Percentiles rank a stretch among this genome's conserved stretches.
Evolutionary conservation across 495 filamentous ascomycete genomes (phyloP).

Genomic region (Neurospora intermedia): DNA sequence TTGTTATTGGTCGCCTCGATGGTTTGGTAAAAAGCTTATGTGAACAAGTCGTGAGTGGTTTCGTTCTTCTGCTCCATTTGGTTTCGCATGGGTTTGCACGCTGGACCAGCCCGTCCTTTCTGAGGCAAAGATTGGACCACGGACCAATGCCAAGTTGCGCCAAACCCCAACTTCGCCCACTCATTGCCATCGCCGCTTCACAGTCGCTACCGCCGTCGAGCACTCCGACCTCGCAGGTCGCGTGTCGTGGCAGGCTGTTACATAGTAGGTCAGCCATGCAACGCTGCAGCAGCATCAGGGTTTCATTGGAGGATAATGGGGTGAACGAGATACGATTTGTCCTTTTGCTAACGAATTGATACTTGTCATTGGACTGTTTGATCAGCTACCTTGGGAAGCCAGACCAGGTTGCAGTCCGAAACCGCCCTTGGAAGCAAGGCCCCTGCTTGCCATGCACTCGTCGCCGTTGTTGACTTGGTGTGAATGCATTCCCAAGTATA

Average conservation of each 20-base stretch:
- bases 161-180: neutral
- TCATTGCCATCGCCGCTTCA: neutral
- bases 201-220: neutral
- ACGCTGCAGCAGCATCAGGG: neutral
- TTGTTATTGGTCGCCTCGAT: slow-evolving; percentile 9
- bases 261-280: neutral
- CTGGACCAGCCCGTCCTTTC: neutral
- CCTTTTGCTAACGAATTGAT: neutral
- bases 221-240: neutral
- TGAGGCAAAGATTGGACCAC: neutral
- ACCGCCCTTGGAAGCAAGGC: neutral
- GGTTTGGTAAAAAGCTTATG: slow-evolving; percentile 3
- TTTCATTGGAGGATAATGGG: neutral
- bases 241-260: neutral
- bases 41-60: slow-evolving; percentile 3
- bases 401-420: neutral
- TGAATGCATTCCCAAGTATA: neutral
- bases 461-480: neutral
- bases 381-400: neutral
- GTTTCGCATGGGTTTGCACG: neutral
- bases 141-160: neutral
- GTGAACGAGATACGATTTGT: neutral
- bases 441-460: neutral
- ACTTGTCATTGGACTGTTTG: neutral
- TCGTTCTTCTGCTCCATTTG: slow-evolving; percentile 2